Percentiles rank a stretch among this genome's conserved stretches.
Evolutionary conservation across 208 protist species (phyloP).

Genomic region (Leishmania amazonensis): DNA sequence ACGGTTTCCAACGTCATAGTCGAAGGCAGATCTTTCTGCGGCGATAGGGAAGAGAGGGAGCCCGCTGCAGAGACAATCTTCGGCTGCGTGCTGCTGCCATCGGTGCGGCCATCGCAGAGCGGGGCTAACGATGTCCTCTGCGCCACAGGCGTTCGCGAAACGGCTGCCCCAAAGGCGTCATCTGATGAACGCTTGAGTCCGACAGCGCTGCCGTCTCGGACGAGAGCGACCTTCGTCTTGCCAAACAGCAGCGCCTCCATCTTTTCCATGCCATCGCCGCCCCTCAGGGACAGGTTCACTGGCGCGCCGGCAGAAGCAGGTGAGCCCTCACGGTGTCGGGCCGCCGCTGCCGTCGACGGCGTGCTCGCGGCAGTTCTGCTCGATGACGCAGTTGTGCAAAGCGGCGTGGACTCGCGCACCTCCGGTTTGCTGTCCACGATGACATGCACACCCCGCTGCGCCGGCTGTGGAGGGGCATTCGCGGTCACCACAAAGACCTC

Average conservation of each 20-base stretch:
- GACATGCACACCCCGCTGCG: background rate
- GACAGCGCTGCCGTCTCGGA: background rate
- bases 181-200: conserved; percentile 1
- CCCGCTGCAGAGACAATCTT: conserved; percentile 25
- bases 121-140: conserved; percentile 1
- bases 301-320: background rate
- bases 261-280: conserved; percentile 75
- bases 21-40: background rate
- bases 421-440: background rate
- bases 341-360: background rate
- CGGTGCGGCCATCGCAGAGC: conserved; percentile 3
- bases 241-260: conserved; percentile 66
- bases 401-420: background rate
- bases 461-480: no score
- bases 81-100: conserved; percentile 19
- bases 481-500: background rate
- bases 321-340: background rate
- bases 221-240: conserved; percentile 27
- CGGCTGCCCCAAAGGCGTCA: background rate
- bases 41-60: conserved; percentile 1
- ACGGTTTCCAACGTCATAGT: background rate
- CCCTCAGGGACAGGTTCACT: conserved; percentile 17
- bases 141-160: background rate
- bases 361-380: background rate
- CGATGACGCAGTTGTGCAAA: no score